phyloP scores from a whole-genome alignment of 169 alveolate species.

The Plasmodium knowlesi region DNA sequence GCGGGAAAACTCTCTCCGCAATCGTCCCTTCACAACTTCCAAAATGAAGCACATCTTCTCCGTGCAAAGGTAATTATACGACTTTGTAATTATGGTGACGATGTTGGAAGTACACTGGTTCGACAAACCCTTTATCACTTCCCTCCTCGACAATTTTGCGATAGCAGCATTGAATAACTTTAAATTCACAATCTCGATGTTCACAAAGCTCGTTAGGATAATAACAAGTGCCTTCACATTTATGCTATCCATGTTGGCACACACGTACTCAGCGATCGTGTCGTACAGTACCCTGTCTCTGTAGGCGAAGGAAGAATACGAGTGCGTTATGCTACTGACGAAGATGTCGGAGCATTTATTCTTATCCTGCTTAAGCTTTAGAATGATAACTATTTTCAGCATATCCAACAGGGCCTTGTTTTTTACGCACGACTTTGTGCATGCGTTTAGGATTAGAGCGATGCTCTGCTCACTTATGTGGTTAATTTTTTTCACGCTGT shows the following conservation, averaged over 20 bases:
- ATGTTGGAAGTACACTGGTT: constrained; percentile 65
- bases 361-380: constrained; percentile 52
- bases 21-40: not conserved
- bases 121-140: constrained; percentile 6
- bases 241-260: constrained; percentile 14
- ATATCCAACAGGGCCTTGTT: constrained; percentile 39
- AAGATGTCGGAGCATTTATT: constrained; percentile 69
- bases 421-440: constrained; percentile 20
- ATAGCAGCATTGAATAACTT: not conserved
- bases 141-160: constrained; percentile 13
- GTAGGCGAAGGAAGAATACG: constrained; percentile 58
- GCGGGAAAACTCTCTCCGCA: constrained; percentile 5
- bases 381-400: constrained; percentile 31
- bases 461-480: constrained; percentile 74
- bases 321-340: constrained; percentile 65
- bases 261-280: constrained; percentile 15
- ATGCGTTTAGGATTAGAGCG: constrained; percentile 67
- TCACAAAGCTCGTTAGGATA: constrained; percentile 28
- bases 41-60: constrained; percentile 33
- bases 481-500: constrained; percentile 18
- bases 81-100: constrained; percentile 38
- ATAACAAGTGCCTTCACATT: constrained; percentile 41
- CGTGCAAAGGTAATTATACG: constrained; percentile 17
- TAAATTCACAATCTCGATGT: constrained; percentile 22
- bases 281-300: constrained; percentile 45